Evolutionary conservation across 2,329 filamentous ascomycete species (phyloP).

Genomic region (Sclerotinia nivalis): DNA sequence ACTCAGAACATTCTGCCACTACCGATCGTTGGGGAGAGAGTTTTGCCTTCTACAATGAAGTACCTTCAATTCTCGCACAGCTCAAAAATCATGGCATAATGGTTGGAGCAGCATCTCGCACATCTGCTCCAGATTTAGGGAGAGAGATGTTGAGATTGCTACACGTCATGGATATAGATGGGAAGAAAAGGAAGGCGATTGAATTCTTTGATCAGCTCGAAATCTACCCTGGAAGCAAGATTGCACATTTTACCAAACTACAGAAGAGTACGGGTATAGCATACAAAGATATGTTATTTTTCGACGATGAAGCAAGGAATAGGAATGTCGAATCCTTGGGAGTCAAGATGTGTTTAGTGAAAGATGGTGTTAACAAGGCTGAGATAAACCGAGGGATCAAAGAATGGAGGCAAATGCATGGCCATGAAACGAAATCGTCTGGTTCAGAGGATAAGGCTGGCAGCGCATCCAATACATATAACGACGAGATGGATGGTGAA

Average conservation of each 20-base stretch:
- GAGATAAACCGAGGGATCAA: constrained; percentile 79
- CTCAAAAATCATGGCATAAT: constrained; percentile 48
- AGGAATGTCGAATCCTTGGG: constrained; percentile 77
- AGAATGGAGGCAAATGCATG: constrained; percentile 71
- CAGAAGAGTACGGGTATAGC: constrained; percentile 68
- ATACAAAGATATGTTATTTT: constrained; percentile 90
- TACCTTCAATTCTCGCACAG: constrained; percentile 66
- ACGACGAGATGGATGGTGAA: neutral
- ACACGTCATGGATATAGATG: constrained; percentile 49
- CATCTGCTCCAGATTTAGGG: constrained; percentile 75
- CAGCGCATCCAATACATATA: neutral
- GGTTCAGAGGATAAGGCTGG: neutral
- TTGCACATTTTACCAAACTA: constrained; percentile 77
- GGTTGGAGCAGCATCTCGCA: constrained; percentile 78
- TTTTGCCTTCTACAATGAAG: constrained; percentile 70
- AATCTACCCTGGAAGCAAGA: constrained; percentile 78
- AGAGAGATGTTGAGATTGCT: constrained; percentile 77
- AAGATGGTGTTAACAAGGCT: constrained; percentile 72
- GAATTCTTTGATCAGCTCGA: constrained; percentile 63
- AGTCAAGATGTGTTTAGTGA: constrained; percentile 68
- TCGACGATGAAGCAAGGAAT: constrained; percentile 89
- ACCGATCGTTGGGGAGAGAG: constrained; percentile 62
- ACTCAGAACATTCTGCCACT: constrained; percentile 46
- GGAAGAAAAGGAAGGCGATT: constrained; percentile 48
- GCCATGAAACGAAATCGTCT: constrained; percentile 27